Evolutionary conservation across 2,329 filamentous ascomycete genomes (phyloP), one percentile per base, ranked within the genome.

Genomic region (Pseudogymnoascus sp.): DNA sequence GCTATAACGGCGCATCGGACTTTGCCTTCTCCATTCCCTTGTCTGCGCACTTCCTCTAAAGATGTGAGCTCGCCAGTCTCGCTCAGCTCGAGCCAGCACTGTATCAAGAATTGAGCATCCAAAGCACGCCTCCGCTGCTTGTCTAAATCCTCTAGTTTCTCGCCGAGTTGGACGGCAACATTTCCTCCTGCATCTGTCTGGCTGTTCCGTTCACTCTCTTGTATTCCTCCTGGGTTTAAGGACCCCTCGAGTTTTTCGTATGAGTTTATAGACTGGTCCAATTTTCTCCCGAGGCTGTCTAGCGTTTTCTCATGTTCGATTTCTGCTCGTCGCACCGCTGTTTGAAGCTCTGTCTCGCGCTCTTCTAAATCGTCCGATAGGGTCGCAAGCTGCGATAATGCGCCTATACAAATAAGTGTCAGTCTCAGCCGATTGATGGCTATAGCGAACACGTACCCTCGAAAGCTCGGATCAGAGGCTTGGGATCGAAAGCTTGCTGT

Each of bases 1-100:
- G 93, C 91, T 73, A 99, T 97, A 67, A 95, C 87, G 35, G 94
- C 94, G 69, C 92, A 97, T 63, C 92, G 86, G 52, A 99, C 90
- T 74, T 96, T 97, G 73, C 93, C 92, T 68, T 96, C 92, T 9
- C 89, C 89, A 27, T 88, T 88, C 1, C 90, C 91, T 67, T 92
- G 88, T 66, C 90, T 84, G 70, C 93, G 84, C 64, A 97, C 87
- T 66, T 95, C 92, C 73, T 97, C 91, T 58, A 99, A 76, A n/a
- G 88, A 87, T 7, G 89, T 88, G 62, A 97, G 81, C 68, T 94
- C 87, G 3, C 94, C 94, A 7, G 88, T 87, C 70, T 96, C 92
- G 74, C 88, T 92, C 68, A 99, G 91, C 71, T 97, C 93, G 40
- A 91, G 86, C 93, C 94, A 99, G 77, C 94, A 99, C 72, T 96